Evolutionary conservation across 164 flowering plant genomes (phyloP).

Genomic region (Euptelea pleiosperma): DNA sequence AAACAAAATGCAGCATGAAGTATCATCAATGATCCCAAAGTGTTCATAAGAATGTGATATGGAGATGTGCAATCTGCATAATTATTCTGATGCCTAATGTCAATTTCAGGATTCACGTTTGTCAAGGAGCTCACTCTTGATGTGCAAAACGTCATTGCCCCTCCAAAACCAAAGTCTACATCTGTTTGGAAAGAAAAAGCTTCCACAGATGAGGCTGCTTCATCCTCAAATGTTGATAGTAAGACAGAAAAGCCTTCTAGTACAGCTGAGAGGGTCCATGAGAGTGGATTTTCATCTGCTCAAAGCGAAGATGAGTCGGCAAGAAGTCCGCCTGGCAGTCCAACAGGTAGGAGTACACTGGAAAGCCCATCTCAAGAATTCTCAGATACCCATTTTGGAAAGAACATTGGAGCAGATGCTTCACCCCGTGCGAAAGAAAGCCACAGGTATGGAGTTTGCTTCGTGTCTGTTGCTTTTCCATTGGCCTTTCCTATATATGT

Average conservation of each 20-base stretch:
- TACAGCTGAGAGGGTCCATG: conserved; percentile 30
- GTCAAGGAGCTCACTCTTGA: conserved; percentile 93
- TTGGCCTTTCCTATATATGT: background rate
- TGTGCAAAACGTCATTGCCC: conserved; percentile 72
- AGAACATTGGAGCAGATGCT: conserved; percentile 35
- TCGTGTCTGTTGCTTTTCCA: background rate
- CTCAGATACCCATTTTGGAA: conserved; percentile 31
- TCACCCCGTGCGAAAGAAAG: conserved; percentile 54
- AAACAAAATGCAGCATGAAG: too few relatives aligned
- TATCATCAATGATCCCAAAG: too few relatives aligned
- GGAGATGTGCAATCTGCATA: background rate
- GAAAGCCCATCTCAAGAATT: conserved; percentile 52
- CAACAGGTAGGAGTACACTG: conserved; percentile 34
- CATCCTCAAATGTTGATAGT: conserved; percentile 39
- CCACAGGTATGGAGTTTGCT: conserved; percentile 40
- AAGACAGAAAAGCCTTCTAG: conserved; percentile 43
- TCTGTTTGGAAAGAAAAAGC: conserved; percentile 29
- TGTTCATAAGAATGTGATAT: background rate
- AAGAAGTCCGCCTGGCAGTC: conserved; percentile 58
- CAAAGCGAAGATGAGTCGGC: conserved; percentile 46
- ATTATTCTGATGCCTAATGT: conserved; percentile 5
- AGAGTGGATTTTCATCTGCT: conserved; percentile 35
- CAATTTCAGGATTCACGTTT: conserved; percentile 61
- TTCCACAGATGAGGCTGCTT: conserved; percentile 26
- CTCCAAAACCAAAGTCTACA: conserved; percentile 55